phyloP scores from a whole-genome alignment of 768 basidiomycete species.

The Leccinum ochraceum region DNA sequence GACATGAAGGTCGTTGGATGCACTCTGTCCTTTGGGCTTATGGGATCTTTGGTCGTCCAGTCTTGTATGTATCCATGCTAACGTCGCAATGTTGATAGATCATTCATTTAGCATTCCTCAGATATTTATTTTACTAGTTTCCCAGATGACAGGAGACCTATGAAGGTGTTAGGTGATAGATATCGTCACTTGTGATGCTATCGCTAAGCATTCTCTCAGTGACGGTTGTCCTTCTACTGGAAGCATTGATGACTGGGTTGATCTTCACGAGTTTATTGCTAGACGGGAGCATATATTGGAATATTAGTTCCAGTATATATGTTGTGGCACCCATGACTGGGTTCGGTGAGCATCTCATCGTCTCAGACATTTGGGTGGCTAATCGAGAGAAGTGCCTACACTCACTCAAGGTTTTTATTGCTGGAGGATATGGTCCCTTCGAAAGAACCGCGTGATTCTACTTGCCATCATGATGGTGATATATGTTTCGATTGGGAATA shows the following conservation, averaged over 20 bases:
- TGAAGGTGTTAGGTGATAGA: not conserved
- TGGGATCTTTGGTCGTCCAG: slow-evolving; percentile 10
- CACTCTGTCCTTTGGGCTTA: slow-evolving; percentile 13
- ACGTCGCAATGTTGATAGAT: not conserved
- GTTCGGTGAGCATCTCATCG: not conserved
- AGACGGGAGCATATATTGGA: no score
- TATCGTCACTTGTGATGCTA: not conserved
- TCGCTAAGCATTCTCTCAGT: not conserved
- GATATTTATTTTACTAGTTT: not conserved
- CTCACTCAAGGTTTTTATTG: slow-evolving; percentile 22
- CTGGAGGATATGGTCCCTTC: slow-evolving; percentile 22
- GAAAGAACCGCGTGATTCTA: not conserved
- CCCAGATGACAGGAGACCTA: not conserved
- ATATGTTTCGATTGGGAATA: not conserved
- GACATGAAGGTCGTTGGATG: slow-evolving; percentile 16
- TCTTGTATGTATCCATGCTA: no score
- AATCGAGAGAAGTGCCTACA: not conserved
- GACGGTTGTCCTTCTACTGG: not conserved
- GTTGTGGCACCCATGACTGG: not conserved
- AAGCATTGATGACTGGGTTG: not conserved
- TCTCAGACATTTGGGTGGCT: not conserved
- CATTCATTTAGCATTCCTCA: not conserved
- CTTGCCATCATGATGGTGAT: slow-evolving; percentile 22
- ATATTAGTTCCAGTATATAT: rapidly evolving
- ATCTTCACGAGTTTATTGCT: not conserved